phyloP scores from a whole-genome alignment of 2,329 filamentous ascomycete species.

The Mycosphaerella sp. region DNA sequence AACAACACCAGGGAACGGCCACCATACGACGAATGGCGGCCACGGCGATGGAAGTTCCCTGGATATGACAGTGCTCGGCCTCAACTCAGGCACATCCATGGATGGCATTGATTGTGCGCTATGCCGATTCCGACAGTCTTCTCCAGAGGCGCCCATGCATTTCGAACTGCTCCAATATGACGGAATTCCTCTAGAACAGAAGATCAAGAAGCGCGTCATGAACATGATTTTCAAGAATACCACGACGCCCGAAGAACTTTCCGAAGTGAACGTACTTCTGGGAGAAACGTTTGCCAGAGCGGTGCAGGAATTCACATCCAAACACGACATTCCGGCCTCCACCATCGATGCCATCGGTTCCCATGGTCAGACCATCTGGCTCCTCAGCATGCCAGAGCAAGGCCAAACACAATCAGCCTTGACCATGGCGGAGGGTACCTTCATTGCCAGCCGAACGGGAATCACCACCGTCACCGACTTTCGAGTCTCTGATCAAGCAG shows the following conservation, averaged over 20 bases:
- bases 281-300: conserved; percentile 52
- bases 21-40: conserved; percentile 1
- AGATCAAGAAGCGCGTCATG: conserved; percentile 52
- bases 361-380: conserved; percentile 55
- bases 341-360: conserved; percentile 51
- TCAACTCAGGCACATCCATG: conserved; percentile 52
- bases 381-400: conserved; percentile 47
- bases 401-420: conserved; percentile 45
- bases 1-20: neutral
- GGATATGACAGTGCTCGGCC: conserved; percentile 49
- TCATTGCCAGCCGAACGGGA: conserved; percentile 50
- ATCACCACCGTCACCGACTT: conserved; percentile 56
- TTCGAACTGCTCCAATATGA: conserved; percentile 52
- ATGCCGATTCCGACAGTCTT: conserved; percentile 50
- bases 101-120: conserved; percentile 55
- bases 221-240: conserved; percentile 51
- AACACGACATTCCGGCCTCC: conserved; percentile 32
- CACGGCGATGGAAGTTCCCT: conserved; percentile 26
- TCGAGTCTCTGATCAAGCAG: conserved; percentile 50
- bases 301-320: conserved; percentile 45
- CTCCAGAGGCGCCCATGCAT: conserved; percentile 48
- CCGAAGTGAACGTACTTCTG: conserved; percentile 52
- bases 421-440: conserved; percentile 53
- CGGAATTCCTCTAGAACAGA: conserved; percentile 49
- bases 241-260: conserved; percentile 49